Evolutionary conservation across 1,284 basidiomycete species (phyloP), one percentile per base, ranked within the genome.

Genomic region (Cryptococcus floricola): DNA sequence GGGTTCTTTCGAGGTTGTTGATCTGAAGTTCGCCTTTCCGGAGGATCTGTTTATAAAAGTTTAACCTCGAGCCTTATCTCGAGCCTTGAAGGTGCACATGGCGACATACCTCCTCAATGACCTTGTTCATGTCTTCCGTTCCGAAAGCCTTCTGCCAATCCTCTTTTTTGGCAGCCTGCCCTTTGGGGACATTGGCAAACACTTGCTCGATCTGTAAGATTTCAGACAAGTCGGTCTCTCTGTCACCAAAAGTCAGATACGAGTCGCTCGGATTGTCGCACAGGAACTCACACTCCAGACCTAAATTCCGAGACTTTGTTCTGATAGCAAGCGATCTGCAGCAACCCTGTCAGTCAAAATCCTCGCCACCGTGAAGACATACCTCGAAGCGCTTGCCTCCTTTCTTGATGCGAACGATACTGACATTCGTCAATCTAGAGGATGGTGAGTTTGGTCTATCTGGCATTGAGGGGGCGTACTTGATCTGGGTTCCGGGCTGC

Each of bases 231-330:
- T 91, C 88, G 39, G 87, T 94, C 81, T 98, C 95, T 23, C 88
- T 90, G 65, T 27, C 34, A n/a, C 14, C 45, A 34, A 34, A 9
- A 28, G 43, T 47, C 23, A 55, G 52, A 50, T 34, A 49, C 14
- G 50, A 55, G 50, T 10, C 42, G 45, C 9, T 45, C n/a, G 52
- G 23, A 16, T 37, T 39, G 46, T 52, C 14, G 34, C 23, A 50
- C 18, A 41, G 12, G 28, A 10, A 80, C 85, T 72, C 74, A 89
- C 87, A 95, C 88, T 59, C 92, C 92, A 53, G 85, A 91, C 55
- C 95, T 81, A 85, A 89, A 98, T 77, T 97, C 94, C 65, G 93
- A 89, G 19, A 98, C 95, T 79, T 98, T 98, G 80, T 99, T 99
- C 82, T 98, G 97, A 81, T 98, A 98, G 77, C 94, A 98, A 48